Base-by-base conservation (phyloP, 208 protist species). In the Vickermania ingenoplastis region DNA sequence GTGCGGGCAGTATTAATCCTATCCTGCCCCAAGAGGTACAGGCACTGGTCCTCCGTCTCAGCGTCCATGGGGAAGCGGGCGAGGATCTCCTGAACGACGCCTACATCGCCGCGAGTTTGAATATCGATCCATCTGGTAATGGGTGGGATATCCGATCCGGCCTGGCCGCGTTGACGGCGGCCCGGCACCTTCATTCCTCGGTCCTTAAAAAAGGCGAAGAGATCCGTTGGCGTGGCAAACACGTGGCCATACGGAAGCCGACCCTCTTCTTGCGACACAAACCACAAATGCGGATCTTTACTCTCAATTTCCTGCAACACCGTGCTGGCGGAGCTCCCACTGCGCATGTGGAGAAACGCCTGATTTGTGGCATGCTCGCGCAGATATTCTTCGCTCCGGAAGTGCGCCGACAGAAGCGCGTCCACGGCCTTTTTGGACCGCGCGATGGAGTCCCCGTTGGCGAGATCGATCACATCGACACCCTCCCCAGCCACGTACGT, bases 71-170 rank as follows among this genome's bases (percentile, higher is more conserved):
- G 78, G 41, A 94, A 88, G n/a, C 60, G 58, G 2, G 65, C 57
- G n/a, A 94, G 66, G 24, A 94, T 31, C n/a, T 67, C 30, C 1
- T 41, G 49, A 14, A 91, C 53, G 26, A 83, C 60, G 41, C 53
- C 45, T 3, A 2, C 36, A 21, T 53, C 27, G 25, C 73, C 68
- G 26, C 73, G 71, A 11, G 73, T 63, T 67, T 94, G 87, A 23
- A 94, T 77, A 48, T 94, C 87, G 22, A 94, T 71, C 83, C 87
- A 94, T 61, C 83, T 86, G 0, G 81, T 57, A 0, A 66, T 61
- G 0, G 77, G 79, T 5, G 50, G 23, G 50, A 17, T 13, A 5
- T 54, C 50, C 11, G 23, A 13, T 5, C 11, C 13, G 50, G 11
- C 22, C 11, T 17, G 7, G 11, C 36, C 11, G 7, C 36, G 36